Conservation (phyloP, 225 moss, liverwort and hornwort genomes). For the Anthoceros angustus region DNA sequence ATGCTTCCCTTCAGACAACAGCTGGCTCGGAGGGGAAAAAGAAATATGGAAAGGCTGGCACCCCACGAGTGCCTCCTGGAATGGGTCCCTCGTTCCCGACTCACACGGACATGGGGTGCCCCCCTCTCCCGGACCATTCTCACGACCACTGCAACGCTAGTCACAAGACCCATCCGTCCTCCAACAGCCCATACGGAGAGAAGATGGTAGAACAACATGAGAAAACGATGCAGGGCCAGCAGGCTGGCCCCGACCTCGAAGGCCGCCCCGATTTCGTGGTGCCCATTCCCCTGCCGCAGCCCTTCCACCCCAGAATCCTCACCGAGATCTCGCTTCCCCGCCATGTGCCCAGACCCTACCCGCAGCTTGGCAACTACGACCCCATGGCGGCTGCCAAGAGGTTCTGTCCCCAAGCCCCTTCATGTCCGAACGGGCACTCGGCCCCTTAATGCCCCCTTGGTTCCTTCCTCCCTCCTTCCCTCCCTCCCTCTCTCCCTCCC, state of each 20-base stretch:
- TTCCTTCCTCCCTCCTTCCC: background rate
- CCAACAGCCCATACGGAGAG: background rate
- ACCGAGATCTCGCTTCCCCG: conserved; percentile 3
- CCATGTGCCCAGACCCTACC: conserved; percentile 3
- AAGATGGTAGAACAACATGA: conserved; percentile 3
- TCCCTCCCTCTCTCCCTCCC: background rate
- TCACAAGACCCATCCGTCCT: background rate
- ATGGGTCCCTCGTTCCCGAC: conserved; percentile 4
- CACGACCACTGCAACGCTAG: background rate
- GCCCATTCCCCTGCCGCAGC: background rate
- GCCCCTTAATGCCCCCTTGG: no score
- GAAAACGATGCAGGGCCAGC: background rate
- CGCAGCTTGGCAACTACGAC: conserved; percentile 5
- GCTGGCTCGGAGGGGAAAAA: background rate
- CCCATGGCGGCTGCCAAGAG: background rate
- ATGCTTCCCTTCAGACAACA: background rate
- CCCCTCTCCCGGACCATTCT: background rate
- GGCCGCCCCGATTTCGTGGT: background rate
- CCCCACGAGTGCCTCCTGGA: conserved; percentile 4
- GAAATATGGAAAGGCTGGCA: background rate
- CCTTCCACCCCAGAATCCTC: conserved; percentile 2
- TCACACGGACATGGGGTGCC: conserved; percentile 1
- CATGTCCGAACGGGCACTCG: no score
- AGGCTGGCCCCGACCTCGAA: background rate
- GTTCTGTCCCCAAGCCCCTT: background rate